A percentile compares a stretch with the other conserved stretches of the same genome.
Conservation (phyloP, 305 asterid genomes). For the Ilex paraguariensis region DNA sequence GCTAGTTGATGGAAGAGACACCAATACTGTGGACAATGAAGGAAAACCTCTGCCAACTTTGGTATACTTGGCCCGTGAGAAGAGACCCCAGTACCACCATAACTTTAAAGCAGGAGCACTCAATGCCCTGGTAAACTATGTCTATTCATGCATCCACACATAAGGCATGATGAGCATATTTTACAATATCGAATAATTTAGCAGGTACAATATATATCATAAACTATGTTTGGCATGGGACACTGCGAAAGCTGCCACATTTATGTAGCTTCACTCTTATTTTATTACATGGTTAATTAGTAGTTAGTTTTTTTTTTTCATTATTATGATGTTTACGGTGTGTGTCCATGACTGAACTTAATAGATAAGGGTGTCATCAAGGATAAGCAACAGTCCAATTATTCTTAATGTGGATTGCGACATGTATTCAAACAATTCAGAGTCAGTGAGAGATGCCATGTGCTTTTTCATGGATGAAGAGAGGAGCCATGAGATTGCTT, state of each 20-base stretch:
- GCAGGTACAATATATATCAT: neutral
- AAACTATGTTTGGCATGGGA: neutral
- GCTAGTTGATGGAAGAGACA: constrained; percentile 50
- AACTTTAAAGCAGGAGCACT: constrained; percentile 96
- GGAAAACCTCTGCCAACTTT: constrained; percentile 57
- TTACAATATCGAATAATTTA: neutral
- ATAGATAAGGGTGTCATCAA: constrained; percentile 81
- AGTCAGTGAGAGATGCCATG: constrained; percentile 56
- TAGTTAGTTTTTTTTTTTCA: neutral
- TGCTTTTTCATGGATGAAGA: constrained; percentile 82
- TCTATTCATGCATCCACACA: neutral
- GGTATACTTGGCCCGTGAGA: constrained; percentile 88
- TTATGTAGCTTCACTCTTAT: neutral
- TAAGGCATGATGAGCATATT: too few species aligned
- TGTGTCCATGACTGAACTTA: neutral
- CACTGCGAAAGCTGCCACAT: too few species aligned
- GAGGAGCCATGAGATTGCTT: constrained; percentile 50
- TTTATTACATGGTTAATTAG: neutral
- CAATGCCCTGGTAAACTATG: constrained; percentile 68
- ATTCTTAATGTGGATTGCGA: constrained; percentile 88
- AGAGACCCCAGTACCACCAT: constrained; percentile 70
- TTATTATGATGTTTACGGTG: neutral
- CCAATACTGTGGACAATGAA: constrained; percentile 38
- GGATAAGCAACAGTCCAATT: constrained; percentile 68
- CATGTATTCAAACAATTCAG: constrained; percentile 77